Evolutionary conservation across 306 rosid species (phyloP).

Genomic region (Pterocarpus macrocarpus): DNA sequence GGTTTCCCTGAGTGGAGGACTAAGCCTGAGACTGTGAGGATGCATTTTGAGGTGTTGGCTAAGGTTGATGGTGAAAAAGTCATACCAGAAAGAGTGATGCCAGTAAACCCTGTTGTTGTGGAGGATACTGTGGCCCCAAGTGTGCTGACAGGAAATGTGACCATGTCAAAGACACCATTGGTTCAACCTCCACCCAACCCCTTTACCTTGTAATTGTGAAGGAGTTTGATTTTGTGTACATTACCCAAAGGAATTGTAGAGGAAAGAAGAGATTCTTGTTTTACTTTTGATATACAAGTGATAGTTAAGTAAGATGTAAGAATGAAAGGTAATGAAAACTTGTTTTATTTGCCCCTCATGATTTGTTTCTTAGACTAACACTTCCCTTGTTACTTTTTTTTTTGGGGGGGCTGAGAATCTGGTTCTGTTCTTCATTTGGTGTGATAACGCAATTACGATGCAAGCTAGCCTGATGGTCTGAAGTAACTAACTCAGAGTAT

Average conservation of each 20-base stretch:
- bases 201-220: conserved; percentile 57
- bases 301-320: conserved; percentile 41
- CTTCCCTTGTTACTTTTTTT: not conserved
- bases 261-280: conserved; percentile 5
- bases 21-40: conserved; percentile 70
- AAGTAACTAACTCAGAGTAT: no score
- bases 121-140: conserved; percentile 65
- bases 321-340: conserved; percentile 31
- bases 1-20: conserved; percentile 87
- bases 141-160: conserved; percentile 56
- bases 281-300: conserved; percentile 4
- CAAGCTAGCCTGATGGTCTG: not conserved
- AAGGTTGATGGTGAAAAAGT: conserved; percentile 87
- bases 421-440: not conserved
- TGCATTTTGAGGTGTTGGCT: conserved; percentile 94
- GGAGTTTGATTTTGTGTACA: conserved; percentile 21
- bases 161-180: conserved; percentile 65
- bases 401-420: not conserved
- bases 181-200: conserved; percentile 70
- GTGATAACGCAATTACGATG: not conserved
- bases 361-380: not conserved
- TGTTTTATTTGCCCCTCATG: conserved; percentile 32
- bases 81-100: conserved; percentile 78
- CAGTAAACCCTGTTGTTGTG: conserved; percentile 57
- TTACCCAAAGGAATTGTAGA: conserved; percentile 45